Base-by-base conservation (phyloP, 75 land plant species). In the Cupressus sempervirens region DNA sequence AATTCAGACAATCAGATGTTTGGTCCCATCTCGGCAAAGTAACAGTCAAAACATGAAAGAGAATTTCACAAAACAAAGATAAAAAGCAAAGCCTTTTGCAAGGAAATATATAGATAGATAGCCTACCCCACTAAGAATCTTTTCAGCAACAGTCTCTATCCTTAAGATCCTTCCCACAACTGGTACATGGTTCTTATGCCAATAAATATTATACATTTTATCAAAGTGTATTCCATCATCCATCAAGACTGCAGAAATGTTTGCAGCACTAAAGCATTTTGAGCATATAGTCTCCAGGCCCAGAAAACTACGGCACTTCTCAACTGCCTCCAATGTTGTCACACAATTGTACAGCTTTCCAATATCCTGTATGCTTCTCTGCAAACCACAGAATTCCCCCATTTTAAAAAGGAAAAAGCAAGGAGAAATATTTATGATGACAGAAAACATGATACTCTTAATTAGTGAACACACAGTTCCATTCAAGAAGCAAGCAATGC, bases 301-400 rank as follows among this genome's bases (percentile, higher is more conserved):
- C 23, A 85, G 81, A 1, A 83, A 32, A 79, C 41, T 75, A 3
- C 99, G 94, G 46, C 93, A 86, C 23, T 75, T 80, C 88, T 92
- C 91, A 73, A 98, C 88, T 41, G 67, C 89, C n/a, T 86, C 83
- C 72, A 96, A 86, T 15, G 96, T 84, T 9, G 92, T 70, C 5
- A 88, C 90, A 70, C 91, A 93, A 26, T 88, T 93, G 87, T 96
- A 98, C n/a, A 98, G 86, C 50, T 81, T 87, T 74, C 94, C 93
- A 83, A 98, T 89, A 40, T 98, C 95, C 86, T 88, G 88, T 86
- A 98, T 85, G 79, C 93, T 94, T 86, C 99, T 94, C 99, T 98
- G 96, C 45, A 84, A 68, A 30, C 18, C 35, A 86, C n/a, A 84
- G 43, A 84, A 84, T 10, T 30, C 12, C 50, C 29, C 29, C 32